Conservation (phyloP, 1,139 yeast genomes). For the Blastobotrys buckinghamii region DNA sequence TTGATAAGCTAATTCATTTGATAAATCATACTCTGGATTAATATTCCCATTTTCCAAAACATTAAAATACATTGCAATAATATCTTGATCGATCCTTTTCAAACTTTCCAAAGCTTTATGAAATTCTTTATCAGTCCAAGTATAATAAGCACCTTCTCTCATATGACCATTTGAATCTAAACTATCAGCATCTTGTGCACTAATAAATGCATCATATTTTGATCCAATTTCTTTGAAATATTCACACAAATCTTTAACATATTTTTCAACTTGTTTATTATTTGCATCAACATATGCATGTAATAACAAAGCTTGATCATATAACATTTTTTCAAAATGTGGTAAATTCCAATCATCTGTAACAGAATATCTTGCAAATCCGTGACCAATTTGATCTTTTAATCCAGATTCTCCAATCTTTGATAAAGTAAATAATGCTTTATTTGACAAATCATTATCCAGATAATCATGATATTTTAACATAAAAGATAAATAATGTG, state of each 20-base stretch:
- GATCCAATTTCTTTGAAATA: constrained; percentile 28
- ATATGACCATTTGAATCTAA: constrained; percentile 22
- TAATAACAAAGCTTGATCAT: constrained; percentile 35
- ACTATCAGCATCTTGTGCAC: constrained; percentile 36
- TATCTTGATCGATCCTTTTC: constrained; percentile 25
- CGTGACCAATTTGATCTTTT: constrained; percentile 36
- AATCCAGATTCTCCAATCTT: constrained; percentile 35
- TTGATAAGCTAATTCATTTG: constrained; percentile 28
- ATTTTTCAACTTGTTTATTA: constrained; percentile 17
- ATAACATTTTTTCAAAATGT: constrained; percentile 37
- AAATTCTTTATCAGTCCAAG: constrained; percentile 36
- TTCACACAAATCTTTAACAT: constrained; percentile 26
- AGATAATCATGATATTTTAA: constrained; percentile 21
- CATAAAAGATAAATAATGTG: constrained; percentile 31
- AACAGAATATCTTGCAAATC: constrained; percentile 37
- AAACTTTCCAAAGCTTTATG: constrained; percentile 25
- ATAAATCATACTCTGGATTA: constrained; percentile 31
- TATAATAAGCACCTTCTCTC: constrained; percentile 35
- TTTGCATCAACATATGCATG: constrained; percentile 32
- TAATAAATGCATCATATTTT: constrained; percentile 25
- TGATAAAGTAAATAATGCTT: constrained; percentile 27
- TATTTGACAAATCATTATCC: constrained; percentile 17
- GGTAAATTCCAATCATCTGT: constrained; percentile 39
- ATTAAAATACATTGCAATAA: constrained; percentile 34
- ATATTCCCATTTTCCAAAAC: constrained; percentile 36